Base-by-base conservation (phyloP, 1,139 yeast species). In the Martiniozyma asiatica region DNA sequence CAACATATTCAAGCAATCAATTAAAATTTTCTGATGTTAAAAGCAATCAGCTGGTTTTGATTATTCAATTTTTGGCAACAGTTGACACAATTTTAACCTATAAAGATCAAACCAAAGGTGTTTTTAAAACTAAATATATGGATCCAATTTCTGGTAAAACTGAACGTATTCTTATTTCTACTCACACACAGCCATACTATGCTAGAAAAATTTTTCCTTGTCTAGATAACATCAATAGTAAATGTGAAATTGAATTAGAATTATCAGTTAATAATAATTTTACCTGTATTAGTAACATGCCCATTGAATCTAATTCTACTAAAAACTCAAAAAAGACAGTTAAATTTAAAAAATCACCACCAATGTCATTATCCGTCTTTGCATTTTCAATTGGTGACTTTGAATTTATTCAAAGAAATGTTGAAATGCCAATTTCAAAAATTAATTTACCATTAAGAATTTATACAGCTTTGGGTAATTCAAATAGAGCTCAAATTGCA, bases 131-230 rank as follows among this genome's bases (percentile, higher is more conserved):
- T 1, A 73, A 73, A 43, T 73, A 72, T 45, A 58, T 63, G 34
- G 73, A 68, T 40, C 57, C 63, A 5, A 50, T 58, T 14, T 55
- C 65, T 2, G 73, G 74, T 9, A 57, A 50, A 20, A 55, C 75
- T 2, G 55, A 59, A 35, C 65, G 68, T 37, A 63, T 55, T 35
- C 54, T 77, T 11, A 47, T 77, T 24, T 73, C 84, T 0, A 75
- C 89, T 2, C 87, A 79, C 45, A 63, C 72, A 25, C 87, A 77
- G 47, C 85, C 89, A 0, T 61, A 63, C 20, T 73, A 64, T 38
- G 76, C 82, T 3, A 59, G 76, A 41, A 48, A 48, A 30, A 64
- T 77, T 10, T 73, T 73, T 43, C 89, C 89, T 2, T 65, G 75
- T 39, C 48, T 78, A 14, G 87, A 79, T 46, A 84, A 76, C 40